Evolutionary conservation across 768 basidiomycete genomes (phyloP).

Genomic region (Auricularia cornea): DNA sequence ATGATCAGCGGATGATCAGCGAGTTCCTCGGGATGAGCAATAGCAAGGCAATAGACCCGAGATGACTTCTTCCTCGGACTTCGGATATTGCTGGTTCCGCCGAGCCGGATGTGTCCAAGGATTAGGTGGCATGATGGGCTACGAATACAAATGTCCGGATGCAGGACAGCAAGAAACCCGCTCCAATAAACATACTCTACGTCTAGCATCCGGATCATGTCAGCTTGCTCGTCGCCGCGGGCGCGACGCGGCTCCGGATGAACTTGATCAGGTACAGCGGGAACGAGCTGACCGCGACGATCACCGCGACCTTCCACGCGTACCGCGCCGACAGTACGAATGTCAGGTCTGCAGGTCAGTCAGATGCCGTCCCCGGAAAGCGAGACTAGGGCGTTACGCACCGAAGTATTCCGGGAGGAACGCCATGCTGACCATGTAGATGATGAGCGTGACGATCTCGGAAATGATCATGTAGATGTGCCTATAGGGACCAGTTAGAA

Average conservation of each 20-base stretch:
- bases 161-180: background rate
- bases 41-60: no score
- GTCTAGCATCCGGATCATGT: background rate
- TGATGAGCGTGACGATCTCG: constrained; percentile 76
- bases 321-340: constrained; percentile 87
- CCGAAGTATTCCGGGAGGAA: constrained; percentile 98
- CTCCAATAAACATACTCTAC: background rate
- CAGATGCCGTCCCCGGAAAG: background rate
- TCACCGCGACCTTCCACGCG: constrained; percentile 90
- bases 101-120: no score
- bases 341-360: constrained; percentile 56
- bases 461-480: constrained; percentile 93
- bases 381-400: constrained; percentile 30
- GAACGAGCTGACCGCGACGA: constrained; percentile 88
- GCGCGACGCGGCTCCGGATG: constrained; percentile 77
- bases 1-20: no score
- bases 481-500: constrained; percentile 34
- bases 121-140: no score
- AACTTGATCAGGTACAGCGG: constrained; percentile 88
- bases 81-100: no score
- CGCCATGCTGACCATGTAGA: constrained; percentile 86
- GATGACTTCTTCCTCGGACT: no score
- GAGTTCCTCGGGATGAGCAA: no score
- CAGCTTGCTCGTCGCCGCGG: constrained; percentile 89
- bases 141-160: no score